These are phyloP conservation scores for Bassia scoparia DNA, from an alignment of 148 eudicot species.

Conservation along the genomic window DNA sequence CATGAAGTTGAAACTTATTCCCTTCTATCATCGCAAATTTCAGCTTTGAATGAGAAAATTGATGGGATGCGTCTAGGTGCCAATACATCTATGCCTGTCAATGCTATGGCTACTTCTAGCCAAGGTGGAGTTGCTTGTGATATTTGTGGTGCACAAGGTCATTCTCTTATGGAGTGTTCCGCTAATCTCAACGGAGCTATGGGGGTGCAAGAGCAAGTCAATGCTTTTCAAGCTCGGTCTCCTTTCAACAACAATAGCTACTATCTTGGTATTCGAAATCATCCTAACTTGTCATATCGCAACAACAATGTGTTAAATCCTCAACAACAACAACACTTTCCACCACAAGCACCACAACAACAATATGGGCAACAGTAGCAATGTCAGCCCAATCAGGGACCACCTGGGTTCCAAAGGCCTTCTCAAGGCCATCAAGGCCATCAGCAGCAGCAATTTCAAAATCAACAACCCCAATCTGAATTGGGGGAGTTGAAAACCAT, in stretches of 20 bases:
- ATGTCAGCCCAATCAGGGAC: background rate
- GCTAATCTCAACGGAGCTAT: background rate
- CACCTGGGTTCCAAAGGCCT: background rate
- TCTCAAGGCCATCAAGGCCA: background rate
- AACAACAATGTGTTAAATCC: background rate
- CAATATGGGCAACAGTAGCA: background rate
- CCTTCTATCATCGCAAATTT: background rate
- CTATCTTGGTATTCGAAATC: background rate
- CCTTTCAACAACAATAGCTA: background rate
- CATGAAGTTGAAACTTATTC: background rate
- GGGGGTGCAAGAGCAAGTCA: background rate
- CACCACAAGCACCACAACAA: background rate
- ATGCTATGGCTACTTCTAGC: background rate
- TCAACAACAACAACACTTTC: background rate
- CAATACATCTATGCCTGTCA: background rate
- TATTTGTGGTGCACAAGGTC: background rate
- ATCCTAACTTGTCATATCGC: too few relatives aligned
- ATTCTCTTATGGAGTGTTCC: background rate
- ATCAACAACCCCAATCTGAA: background rate
- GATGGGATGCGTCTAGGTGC: background rate
- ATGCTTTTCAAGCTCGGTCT: background rate
- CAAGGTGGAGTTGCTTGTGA: background rate
- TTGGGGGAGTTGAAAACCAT: background rate
- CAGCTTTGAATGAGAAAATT: background rate
- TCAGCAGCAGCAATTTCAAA: background rate